These are phyloP conservation scores for Neurospora discreta DNA, from an alignment of 495 filamentous ascomycete genomes.

Conservation along the genomic window DNA sequence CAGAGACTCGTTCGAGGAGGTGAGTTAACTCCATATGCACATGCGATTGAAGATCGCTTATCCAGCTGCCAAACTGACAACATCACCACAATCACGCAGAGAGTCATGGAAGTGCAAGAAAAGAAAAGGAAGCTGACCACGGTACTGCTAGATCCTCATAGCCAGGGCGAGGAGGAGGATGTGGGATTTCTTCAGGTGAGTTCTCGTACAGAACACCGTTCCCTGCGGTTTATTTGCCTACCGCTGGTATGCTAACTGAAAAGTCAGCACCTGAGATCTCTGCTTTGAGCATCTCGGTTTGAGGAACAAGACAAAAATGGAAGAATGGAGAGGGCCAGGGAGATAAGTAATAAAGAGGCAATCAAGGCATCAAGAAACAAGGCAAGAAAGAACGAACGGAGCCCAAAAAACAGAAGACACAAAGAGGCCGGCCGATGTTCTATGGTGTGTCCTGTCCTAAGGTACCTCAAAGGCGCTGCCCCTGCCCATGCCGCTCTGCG, in stretches of 20 bases:
- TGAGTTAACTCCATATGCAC: background rate
- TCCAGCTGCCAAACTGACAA: background rate
- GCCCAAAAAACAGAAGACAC: background rate
- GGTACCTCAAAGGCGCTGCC: too few relatives aligned
- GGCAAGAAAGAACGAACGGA: background rate
- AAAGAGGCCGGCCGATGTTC: background rate
- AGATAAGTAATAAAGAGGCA: background rate
- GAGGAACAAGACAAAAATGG: background rate
- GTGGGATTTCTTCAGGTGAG: background rate
- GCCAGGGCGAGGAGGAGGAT: background rate
- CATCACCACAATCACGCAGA: background rate
- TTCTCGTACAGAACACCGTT: background rate
- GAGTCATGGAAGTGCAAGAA: background rate
- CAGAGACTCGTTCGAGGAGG: conserved; percentile 28
- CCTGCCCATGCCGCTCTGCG: background rate
- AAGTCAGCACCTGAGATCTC: background rate
- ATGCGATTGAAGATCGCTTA: background rate
- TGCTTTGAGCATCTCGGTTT: background rate
- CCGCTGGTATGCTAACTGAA: background rate
- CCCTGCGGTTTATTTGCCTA: background rate
- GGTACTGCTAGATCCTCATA: background rate
- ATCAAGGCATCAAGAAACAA: background rate
- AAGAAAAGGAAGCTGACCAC: background rate
- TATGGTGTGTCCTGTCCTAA: too few relatives aligned
- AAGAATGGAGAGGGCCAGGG: background rate